These are phyloP conservation scores for Fusarium foetens DNA, from an alignment of 2,329 filamentous ascomycete genomes.

Conservation along the genomic window DNA sequence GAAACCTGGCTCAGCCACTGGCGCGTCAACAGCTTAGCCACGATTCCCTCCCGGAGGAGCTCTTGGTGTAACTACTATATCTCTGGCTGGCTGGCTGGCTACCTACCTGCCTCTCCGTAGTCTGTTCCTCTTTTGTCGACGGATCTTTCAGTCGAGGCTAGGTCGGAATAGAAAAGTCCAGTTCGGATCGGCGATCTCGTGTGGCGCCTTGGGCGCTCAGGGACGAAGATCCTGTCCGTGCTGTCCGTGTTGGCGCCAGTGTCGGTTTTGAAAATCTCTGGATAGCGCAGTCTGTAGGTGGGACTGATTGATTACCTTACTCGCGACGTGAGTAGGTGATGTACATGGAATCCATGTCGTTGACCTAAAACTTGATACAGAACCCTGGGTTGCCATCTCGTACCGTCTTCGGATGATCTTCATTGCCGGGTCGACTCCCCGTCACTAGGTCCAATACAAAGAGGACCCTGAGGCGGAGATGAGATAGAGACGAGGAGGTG, in stretches of 20 bases:
- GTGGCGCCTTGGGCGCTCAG: slow-evolving; percentile 13
- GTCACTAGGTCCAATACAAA: neutral
- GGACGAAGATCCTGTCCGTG: slow-evolving; percentile 14
- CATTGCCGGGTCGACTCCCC: slow-evolving; percentile 28
- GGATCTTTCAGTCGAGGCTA: slow-evolving; percentile 42
- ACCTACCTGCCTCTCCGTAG: slow-evolving; percentile 9
- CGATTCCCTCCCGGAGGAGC: slow-evolving; percentile 2
- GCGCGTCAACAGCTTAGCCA: slow-evolving; percentile 1
- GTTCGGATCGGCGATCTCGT: slow-evolving; percentile 32
- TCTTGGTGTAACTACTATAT: neutral
- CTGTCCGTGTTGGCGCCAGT: slow-evolving; percentile 19
- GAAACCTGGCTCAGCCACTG: slow-evolving; percentile 9
- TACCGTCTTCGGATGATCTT: slow-evolving; percentile 28
- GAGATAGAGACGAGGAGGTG: slow-evolving; percentile 8
- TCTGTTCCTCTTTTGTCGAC: slow-evolving; percentile 24
- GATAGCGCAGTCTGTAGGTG: slow-evolving; percentile 18
- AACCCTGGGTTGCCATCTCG: slow-evolving; percentile 7
- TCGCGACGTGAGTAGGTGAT: neutral
- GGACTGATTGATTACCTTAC: slow-evolving; percentile 24
- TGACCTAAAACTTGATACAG: neutral
- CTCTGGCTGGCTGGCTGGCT: neutral
- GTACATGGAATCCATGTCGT: neutral
- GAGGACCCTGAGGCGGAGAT: slow-evolving; percentile 7
- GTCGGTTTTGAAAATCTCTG: slow-evolving; percentile 18
- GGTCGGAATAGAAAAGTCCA: neutral